A percentile compares a stretch with the other conserved stretches of the same genome.
Conservation (phyloP, 164 flowering plant genomes). For the Vitis labrusca region DNA sequence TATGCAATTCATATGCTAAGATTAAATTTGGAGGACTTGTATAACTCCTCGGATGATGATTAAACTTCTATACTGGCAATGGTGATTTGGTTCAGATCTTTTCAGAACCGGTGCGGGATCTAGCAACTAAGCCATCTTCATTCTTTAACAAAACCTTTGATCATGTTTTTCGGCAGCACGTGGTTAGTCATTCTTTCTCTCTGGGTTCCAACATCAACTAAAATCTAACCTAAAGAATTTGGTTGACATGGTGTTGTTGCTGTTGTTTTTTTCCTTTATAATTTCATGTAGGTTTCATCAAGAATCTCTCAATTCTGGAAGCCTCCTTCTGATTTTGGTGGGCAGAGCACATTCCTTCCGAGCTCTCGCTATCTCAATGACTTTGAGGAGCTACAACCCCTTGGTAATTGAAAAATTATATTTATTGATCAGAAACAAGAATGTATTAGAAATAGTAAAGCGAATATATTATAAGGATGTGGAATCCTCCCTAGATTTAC, state of each 20-base stretch:
- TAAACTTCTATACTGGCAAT: slow-evolving; percentile 3
- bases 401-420: slow-evolving; percentile 50
- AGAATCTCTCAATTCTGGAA: slow-evolving; percentile 74
- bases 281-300: slow-evolving; percentile 54
- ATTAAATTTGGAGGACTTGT: not conserved
- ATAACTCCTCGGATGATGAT: not conserved
- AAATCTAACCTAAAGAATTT: not conserved
- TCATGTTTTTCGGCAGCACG: slow-evolving; percentile 55
- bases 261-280: slow-evolving; percentile 3
- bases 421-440: not conserved
- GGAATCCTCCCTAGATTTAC: too few relatives aligned
- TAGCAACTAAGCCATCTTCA: slow-evolving; percentile 61
- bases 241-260: not conserved
- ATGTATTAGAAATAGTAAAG: too few relatives aligned
- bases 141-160: slow-evolving; percentile 62
- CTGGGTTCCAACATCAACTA: not conserved
- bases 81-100: slow-evolving; percentile 54
- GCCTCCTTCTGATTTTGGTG: slow-evolving; percentile 52
- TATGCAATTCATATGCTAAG: slow-evolving; percentile 21
- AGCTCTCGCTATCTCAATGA: slow-evolving; percentile 91
- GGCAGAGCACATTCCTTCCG: slow-evolving; percentile 39
- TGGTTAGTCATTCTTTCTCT: slow-evolving; percentile 42
- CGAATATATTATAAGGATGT: too few relatives aligned
- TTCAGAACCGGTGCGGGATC: slow-evolving; percentile 58
- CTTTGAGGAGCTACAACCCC: slow-evolving; percentile 87